Conservation (phyloP, 352 stramenopile species). For the Globisporangium takayamanum region DNA sequence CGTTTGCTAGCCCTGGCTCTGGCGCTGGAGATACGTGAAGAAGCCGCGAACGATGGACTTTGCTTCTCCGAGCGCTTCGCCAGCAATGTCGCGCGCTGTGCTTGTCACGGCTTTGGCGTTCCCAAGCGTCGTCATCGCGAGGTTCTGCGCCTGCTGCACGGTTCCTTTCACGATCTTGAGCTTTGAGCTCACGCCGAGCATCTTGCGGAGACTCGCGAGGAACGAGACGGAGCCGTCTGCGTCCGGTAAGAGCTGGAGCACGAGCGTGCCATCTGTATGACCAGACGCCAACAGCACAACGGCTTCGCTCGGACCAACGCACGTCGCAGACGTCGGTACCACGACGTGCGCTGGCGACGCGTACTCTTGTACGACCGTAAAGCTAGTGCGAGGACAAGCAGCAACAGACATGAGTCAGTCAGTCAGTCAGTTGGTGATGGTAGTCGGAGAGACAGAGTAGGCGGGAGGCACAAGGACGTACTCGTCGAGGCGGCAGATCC, state of each 20-base stretch:
- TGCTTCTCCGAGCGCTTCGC: slow-evolving; percentile 74
- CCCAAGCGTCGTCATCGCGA: slow-evolving; percentile 74
- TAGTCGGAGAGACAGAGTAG: neutral
- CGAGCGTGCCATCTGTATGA: slow-evolving; percentile 64
- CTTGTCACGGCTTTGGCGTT: slow-evolving; percentile 80
- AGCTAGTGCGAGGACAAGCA: slow-evolving; percentile 26
- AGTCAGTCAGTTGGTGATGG: neutral
- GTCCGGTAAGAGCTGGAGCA: slow-evolving; percentile 75
- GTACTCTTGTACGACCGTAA: slow-evolving; percentile 75
- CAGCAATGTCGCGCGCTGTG: slow-evolving; percentile 79
- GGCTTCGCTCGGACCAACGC: slow-evolving; percentile 69
- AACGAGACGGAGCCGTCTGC: slow-evolving; percentile 75
- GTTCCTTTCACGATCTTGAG: slow-evolving; percentile 86
- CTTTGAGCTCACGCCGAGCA: slow-evolving; percentile 74
- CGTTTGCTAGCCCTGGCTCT: slow-evolving; percentile 16
- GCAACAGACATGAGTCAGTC: slow-evolving; percentile 7
- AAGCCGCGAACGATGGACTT: slow-evolving; percentile 79
- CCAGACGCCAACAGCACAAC: slow-evolving; percentile 67
- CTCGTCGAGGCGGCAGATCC: slow-evolving; percentile 77
- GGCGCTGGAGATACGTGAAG: slow-evolving; percentile 60
- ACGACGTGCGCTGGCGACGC: slow-evolving; percentile 16
- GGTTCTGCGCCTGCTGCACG: slow-evolving; percentile 81
- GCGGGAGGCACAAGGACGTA: slow-evolving; percentile 24
- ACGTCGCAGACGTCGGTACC: slow-evolving; percentile 47
- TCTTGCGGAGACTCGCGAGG: slow-evolving; percentile 55